These are phyloP conservation scores for Aphanomyces euteiches DNA, from an alignment of 352 stramenopile genomes.

Conservation along the genomic window DNA sequence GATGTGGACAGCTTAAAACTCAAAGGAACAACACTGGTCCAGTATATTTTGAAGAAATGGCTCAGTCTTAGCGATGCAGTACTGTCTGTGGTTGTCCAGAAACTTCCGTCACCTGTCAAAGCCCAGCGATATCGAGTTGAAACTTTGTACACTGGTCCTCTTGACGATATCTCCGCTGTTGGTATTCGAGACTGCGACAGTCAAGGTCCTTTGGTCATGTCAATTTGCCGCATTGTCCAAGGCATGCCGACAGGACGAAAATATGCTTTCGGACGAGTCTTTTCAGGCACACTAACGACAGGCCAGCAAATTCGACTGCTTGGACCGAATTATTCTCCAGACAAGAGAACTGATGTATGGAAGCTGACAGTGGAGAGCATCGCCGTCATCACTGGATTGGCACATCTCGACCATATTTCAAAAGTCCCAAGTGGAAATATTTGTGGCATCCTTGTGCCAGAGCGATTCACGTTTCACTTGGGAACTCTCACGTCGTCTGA, in stretches of 20 bases:
- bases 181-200: constrained; percentile 90
- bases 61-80: constrained; percentile 89
- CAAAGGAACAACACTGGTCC: constrained; percentile 49
- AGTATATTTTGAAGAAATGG: constrained; percentile 91
- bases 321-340: constrained; percentile 89
- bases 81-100: constrained; percentile 93
- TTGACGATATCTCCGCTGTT: constrained; percentile 86
- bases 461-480: constrained; percentile 93
- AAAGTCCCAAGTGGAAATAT: constrained; percentile 93
- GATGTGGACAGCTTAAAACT: constrained; percentile 55
- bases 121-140: constrained; percentile 90
- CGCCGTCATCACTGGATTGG: constrained; percentile 92
- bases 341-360: constrained; percentile 83
- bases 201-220: constrained; percentile 88
- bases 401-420: constrained; percentile 67
- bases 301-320: constrained; percentile 92
- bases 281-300: constrained; percentile 89
- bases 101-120: constrained; percentile 84
- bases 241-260: constrained; percentile 87
- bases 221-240: constrained; percentile 94
- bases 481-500: constrained; percentile 90
- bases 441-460: constrained; percentile 89
- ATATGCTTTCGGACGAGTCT: constrained; percentile 93
- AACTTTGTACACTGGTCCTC: constrained; percentile 89
- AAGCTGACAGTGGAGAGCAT: constrained; percentile 71